Evolutionary conservation across 1,284 basidiomycete species (phyloP), one percentile per base, ranked within the genome.

Genomic region (Irpex rosettiformis): DNA sequence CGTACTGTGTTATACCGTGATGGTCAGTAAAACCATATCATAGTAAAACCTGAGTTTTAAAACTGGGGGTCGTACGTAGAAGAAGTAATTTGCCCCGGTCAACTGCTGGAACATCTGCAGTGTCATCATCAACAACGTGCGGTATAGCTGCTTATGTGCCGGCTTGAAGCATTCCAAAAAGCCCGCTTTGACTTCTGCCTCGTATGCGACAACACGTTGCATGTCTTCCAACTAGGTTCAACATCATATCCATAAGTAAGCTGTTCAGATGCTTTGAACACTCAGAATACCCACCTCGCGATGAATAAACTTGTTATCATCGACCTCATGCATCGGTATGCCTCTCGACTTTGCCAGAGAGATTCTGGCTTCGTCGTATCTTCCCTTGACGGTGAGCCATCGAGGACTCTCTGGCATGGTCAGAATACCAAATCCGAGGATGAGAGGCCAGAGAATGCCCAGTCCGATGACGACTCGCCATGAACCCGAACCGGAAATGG

Each of bases 361-460:
- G 13, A 64, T 62, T 27, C 76, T 75, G 2, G 85, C 86, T 58
- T 86, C 79, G 28, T 85, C 81, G 47, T 73, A 66, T 28, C 77
- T 75, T 16, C 78, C 81, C 25, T 76, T 77, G 0, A 72, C 64
- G 55, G 80, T 75, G 62, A 89, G 79, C 89, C 89, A 91, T 75
- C 84, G 72, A n/a, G 89, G 89, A 52, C 80, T 83, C 70, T 91
- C 89, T 21, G 89, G 90, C 83, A 91, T 89, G 67, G 89, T 85
- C 13, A 85, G 67, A 63, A 93, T 92, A 43, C 88, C 88, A 29
- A 84, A 62, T 28, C 80, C 79, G 7, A 92, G 81, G 54, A 92
- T 79, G 54, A 80, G 67, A 3, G 87, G 82, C 81, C 88, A 92
- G 58, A 86, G 70, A 64, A 93, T 77, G 30, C 89, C 86, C 58